A percentile compares a stretch with the other conserved stretches of the same genome.
Conservation (phyloP, 768 basidiomycete genomes). For the Phylloporus rhodoxanthus region DNA sequence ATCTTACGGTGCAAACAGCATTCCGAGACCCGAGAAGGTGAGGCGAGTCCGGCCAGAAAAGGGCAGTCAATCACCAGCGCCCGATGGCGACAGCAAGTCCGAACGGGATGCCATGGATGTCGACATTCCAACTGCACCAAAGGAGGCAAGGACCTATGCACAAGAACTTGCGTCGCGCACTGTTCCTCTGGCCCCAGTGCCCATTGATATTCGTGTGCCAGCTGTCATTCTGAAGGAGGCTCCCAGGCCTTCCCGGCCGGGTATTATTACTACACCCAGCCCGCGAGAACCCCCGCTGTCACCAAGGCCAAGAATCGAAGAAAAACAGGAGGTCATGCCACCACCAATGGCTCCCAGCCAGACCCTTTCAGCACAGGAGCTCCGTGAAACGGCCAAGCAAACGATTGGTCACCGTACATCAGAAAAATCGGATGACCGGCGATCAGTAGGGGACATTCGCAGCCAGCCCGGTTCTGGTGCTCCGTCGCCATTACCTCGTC, state of each 20-base stretch:
- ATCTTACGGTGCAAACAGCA: slow-evolving; percentile 34
- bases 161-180: slow-evolving; percentile 14
- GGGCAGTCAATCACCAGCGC: slow-evolving; percentile 33
- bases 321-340: slow-evolving; percentile 53
- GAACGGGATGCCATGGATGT: slow-evolving; percentile 35
- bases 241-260: slow-evolving; percentile 15
- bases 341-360: slow-evolving; percentile 76
- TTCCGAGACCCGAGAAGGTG: slow-evolving; percentile 76
- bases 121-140: slow-evolving; percentile 22
- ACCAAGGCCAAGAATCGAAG: slow-evolving; percentile 40
- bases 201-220: slow-evolving; percentile 15
- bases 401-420: slow-evolving; percentile 38
- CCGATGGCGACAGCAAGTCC: slow-evolving; percentile 25
- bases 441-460: slow-evolving; percentile 34
- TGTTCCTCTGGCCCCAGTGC: slow-evolving; percentile 12
- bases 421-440: slow-evolving; percentile 39
- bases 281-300: slow-evolving; percentile 33
- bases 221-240: slow-evolving; percentile 15
- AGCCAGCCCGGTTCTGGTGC: slow-evolving; percentile 46
- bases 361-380: slow-evolving; percentile 70
- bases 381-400: slow-evolving; percentile 75
- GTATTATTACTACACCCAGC: slow-evolving; percentile 12
- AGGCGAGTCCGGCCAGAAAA: slow-evolving; percentile 46
- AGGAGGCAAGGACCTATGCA: slow-evolving; percentile 22
- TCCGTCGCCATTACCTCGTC: slow-evolving; percentile 49